These are phyloP conservation scores for Neospora caninum DNA, from an alignment of 169 alveolate species.

Conservation along the genomic window DNA sequence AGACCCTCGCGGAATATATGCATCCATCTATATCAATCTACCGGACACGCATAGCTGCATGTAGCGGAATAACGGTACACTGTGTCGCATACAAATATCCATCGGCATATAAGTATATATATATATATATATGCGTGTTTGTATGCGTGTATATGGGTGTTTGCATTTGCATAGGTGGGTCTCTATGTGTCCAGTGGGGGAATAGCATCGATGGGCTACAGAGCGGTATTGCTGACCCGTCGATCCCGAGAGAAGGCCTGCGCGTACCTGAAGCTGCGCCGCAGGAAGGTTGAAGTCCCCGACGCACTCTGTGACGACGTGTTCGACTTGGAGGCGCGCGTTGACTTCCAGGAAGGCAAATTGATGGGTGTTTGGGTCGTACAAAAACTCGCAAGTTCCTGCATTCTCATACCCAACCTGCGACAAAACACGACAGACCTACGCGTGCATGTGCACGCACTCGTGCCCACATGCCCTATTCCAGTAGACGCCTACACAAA, in stretches of 20 bases:
- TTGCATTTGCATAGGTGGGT: too few species aligned
- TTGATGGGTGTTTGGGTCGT: conserved; percentile 82
- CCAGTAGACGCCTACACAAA: background rate
- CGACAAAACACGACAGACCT: background rate
- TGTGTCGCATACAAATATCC: too few species aligned
- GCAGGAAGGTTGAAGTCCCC: conserved; percentile 86
- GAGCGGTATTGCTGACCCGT: too few species aligned
- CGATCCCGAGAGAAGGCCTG: too few species aligned
- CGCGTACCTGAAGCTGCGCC: conserved; percentile 74
- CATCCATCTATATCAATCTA: too few species aligned
- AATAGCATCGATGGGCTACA: too few species aligned
- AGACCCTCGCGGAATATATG: too few species aligned
- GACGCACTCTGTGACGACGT: conserved; percentile 94
- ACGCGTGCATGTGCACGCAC: background rate
- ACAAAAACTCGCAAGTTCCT: conserved; percentile 94
- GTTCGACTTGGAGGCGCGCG: conserved; percentile 89
- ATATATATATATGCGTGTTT: background rate
- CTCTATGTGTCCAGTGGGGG: too few species aligned
- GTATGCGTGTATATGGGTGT: background rate
- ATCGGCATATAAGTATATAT: too few species aligned
- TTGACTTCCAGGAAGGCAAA: conserved; percentile 81
- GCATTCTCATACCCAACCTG: conserved; percentile 86
- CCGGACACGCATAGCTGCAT: too few species aligned
- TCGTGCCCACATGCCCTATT: background rate
- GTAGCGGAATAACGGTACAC: too few species aligned